Evolutionary conservation across 2,329 filamentous ascomycete species (phyloP).

Genomic region (Stagonosporopsis chrysanthemi): DNA sequence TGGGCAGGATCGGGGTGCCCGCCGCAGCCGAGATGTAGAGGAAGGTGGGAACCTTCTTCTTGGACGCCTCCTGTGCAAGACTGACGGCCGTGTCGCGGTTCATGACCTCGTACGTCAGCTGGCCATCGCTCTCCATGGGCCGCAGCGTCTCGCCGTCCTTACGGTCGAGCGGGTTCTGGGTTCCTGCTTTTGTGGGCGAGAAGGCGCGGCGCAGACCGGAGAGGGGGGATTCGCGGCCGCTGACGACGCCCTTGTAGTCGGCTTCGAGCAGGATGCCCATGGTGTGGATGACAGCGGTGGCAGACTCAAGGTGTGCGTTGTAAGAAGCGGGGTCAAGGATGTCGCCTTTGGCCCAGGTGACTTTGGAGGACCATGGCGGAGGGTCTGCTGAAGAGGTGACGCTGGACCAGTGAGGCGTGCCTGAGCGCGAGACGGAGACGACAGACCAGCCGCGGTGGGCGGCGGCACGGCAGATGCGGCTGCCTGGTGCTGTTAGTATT

Average conservation of each 20-base stretch:
- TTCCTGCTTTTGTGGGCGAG: constrained; percentile 66
- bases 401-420: constrained; percentile 83
- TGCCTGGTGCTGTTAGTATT: constrained; percentile 53
- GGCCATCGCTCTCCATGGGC: constrained; percentile 71
- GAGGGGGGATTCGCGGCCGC: constrained; percentile 82
- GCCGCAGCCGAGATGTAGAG: constrained; percentile 88
- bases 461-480: constrained; percentile 89
- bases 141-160: constrained; percentile 65
- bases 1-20: constrained; percentile 83
- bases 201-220: constrained; percentile 81
- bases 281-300: constrained; percentile 88
- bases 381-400: constrained; percentile 75
- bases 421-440: constrained; percentile 93
- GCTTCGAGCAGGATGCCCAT: constrained; percentile 97
- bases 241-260: constrained; percentile 93
- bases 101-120: constrained; percentile 96
- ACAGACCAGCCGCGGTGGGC: constrained; percentile 89
- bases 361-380: constrained; percentile 81
- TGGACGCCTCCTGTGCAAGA: constrained; percentile 77
- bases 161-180: constrained; percentile 73
- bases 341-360: constrained; percentile 88
- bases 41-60: constrained; percentile 72
- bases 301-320: constrained; percentile 74
- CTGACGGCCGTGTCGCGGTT: constrained; percentile 89
- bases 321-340: constrained; percentile 85